Percentiles rank a stretch among this genome's conserved stretches.
Conservation (phyloP, 2,329 filamentous ascomycete species). For the Penicillium sp. region DNA sequence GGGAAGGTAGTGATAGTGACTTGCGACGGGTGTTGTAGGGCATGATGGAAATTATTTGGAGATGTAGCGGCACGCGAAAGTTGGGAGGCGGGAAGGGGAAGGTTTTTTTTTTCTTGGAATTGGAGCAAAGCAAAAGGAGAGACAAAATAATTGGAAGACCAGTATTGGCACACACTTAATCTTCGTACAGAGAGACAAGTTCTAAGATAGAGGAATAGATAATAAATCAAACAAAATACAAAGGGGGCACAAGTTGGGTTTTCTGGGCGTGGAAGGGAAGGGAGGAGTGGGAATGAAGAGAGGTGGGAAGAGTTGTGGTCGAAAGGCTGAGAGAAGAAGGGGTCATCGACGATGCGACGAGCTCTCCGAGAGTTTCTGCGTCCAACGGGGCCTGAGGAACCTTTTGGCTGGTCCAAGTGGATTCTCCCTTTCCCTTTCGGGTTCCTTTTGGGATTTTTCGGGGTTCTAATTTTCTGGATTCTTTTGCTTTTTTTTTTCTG, state of each 20-base stretch:
- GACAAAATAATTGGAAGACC: conserved; percentile 3
- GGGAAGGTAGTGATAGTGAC: conserved; percentile 83
- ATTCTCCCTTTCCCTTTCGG: conserved; percentile 7
- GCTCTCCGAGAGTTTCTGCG: conserved; percentile 12
- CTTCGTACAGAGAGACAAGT: conserved; percentile 2
- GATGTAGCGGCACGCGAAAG: conserved; percentile 12
- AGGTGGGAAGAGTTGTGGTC: conserved; percentile 8
- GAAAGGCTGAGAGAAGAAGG: conserved; percentile 10
- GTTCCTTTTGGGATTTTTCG: conserved; percentile 6
- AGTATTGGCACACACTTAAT: conserved; percentile 10
- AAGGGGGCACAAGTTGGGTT: too few relatives aligned
- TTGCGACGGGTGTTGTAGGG: conserved; percentile 96
- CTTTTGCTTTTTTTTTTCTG: too few relatives aligned
- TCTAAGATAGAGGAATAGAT: neutral
- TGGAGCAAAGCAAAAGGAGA: conserved; percentile 13
- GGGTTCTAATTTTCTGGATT: too few relatives aligned
- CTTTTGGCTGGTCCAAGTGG: conserved; percentile 5
- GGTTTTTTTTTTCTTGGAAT: neutral
- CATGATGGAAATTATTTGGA: conserved; percentile 50
- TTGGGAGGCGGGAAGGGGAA: conserved; percentile 12
- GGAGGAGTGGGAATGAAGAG: conserved; percentile 6
- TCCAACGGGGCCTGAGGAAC: conserved; percentile 17
- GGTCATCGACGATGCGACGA: conserved; percentile 20
- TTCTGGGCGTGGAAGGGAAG: too few relatives aligned
- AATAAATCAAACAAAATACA: too few relatives aligned